These are phyloP conservation scores for Lepraria neglecta DNA, from an alignment of 495 filamentous ascomycete genomes.

Conservation along the genomic window DNA sequence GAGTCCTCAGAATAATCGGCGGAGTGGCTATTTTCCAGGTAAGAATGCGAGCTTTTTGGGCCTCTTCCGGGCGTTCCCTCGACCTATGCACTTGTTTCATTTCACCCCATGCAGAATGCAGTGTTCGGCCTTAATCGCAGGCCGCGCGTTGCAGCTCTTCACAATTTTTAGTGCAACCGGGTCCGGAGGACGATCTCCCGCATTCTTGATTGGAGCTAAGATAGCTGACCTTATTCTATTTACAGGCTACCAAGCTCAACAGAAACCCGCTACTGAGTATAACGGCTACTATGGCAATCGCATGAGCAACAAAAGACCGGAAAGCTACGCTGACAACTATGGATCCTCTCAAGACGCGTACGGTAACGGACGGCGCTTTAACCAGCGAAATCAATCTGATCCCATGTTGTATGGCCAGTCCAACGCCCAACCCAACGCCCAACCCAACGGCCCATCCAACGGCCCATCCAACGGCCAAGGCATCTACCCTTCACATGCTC, in stretches of 20 bases:
- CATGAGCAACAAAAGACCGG: conserved; percentile 46
- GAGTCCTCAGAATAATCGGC: conserved; percentile 36
- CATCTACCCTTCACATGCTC: conserved; percentile 59
- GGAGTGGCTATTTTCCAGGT: conserved; percentile 61
- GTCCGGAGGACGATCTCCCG: conserved; percentile 13
- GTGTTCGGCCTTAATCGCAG: neutral
- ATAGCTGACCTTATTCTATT: neutral
- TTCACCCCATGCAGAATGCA: neutral
- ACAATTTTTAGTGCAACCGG: neutral
- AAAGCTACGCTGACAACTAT: conserved; percentile 49
- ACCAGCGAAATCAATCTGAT: conserved; percentile 46
- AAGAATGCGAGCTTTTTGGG: conserved; percentile 21
- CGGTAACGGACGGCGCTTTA: conserved; percentile 40
- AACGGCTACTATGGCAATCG: conserved; percentile 39
- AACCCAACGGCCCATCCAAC: conserved; percentile 1
- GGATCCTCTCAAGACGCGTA: conserved; percentile 39
- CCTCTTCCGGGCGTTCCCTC: neutral
- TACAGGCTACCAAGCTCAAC: conserved; percentile 22
- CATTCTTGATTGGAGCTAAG: conserved; percentile 4
- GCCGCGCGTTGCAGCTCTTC: conserved; percentile 15
- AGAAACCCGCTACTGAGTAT: conserved; percentile 13
- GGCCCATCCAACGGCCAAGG: conserved; percentile 37
- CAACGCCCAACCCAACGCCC: too few species aligned
- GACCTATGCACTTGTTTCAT: conserved; percentile 5
- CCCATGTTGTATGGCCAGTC: conserved; percentile 37